phyloP scores from a whole-genome alignment of 768 basidiomycete species.

The Mycena epipterygia region DNA sequence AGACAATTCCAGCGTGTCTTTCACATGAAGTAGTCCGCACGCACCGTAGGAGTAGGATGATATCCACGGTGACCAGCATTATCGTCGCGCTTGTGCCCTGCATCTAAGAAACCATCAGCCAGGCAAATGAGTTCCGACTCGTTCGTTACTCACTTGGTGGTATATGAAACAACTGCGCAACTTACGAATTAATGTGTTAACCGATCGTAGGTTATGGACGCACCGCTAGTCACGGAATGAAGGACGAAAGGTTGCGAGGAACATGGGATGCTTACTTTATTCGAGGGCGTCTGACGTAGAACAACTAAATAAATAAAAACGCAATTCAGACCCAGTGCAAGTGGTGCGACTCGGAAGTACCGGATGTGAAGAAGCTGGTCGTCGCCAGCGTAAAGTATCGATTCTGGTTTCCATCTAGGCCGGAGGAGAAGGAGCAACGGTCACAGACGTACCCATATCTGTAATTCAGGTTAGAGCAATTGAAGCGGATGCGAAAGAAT shows the following conservation, averaged over 20 bases:
- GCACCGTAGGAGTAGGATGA: background rate
- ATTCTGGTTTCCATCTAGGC: background rate
- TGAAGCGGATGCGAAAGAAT: background rate
- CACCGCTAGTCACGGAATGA: background rate
- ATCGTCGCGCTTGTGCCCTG: conserved; percentile 2
- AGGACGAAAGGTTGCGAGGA: background rate
- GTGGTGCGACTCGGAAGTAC: background rate
- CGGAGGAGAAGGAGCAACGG: background rate
- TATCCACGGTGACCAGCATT: background rate
- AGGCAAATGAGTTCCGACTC: background rate
- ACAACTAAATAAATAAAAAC: background rate
- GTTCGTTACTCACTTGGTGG: background rate
- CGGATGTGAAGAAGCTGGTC: conserved; percentile 11
- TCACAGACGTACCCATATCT: conserved; percentile 9
- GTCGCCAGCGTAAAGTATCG: background rate
- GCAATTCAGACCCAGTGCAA: background rate
- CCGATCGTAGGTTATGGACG: background rate
- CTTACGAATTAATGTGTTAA: background rate
- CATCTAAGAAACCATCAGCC: background rate
- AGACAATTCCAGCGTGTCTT: no score
- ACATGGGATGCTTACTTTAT: background rate
- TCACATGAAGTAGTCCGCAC: no score
- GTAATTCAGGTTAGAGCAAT: background rate
- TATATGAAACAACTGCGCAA: conserved; percentile 7
- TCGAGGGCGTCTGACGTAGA: conserved; percentile 3